Base-by-base conservation (phyloP, 306 rosid genomes). In the Cucumis melo region DNA sequence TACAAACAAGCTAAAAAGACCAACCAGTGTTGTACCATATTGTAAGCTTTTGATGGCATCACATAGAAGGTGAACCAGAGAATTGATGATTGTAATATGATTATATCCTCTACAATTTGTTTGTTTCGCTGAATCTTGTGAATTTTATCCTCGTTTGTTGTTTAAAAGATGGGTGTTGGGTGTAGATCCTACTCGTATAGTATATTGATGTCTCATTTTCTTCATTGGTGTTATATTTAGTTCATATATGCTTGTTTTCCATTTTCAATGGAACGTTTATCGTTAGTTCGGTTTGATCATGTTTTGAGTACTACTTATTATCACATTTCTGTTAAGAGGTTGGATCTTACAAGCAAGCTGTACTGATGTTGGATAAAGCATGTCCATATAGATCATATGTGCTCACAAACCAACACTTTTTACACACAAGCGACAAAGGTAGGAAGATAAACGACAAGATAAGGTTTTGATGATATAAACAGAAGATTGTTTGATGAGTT, bases 1-100 rank as follows among this genome's bases (percentile, higher is more conserved):
- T 95, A 95, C 92, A 95, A 92, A 81, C 98, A 92, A 82, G 98
- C 99, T 0, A 95, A 95, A 29, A 86, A 95, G 88, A 85, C 99
- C 80, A 95, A 92, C 70, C 88, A 84, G 78, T 95, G 99, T 74
- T 95, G 99, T 88, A 82, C 90, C 61, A 82, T 95, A 81, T 81
- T 95, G 83, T 95, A 86, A 92, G 84, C 84, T 82, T 76, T 61
- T 24, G 71, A 46, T 78, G 80, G 64, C 75, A 32, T 53, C 16
- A 54, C 65, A 61, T 62, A 34, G 56, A 42, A 77, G 36, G 54
- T 78, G 80, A 66, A 81, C 62, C 70, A 77, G 84, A 80, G 83
- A 83, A 48, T 6, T 80, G 78, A 81, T 80, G 85, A 83, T 82
- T 85, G 85, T 83, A 83, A 74, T 83, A 74, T 87, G 87, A 86